Conservation (phyloP, 176 grass and related monocot genomes). For the Oryza longistaminata region DNA sequence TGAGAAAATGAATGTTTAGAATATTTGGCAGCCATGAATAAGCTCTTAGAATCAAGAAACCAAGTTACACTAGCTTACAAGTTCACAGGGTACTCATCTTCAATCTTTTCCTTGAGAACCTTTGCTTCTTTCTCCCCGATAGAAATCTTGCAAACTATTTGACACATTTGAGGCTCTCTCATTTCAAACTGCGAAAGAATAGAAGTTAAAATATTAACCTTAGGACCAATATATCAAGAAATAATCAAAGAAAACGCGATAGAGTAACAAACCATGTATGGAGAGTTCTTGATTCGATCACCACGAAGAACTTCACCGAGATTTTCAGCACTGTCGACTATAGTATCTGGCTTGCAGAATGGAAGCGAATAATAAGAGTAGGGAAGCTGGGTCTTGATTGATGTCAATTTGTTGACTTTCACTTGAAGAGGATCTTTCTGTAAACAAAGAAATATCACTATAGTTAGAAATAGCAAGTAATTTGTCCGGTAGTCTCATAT, state of each 20-base stretch:
- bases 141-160: slow-evolving; percentile 74
- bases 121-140: slow-evolving; percentile 72
- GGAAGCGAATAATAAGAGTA: slow-evolving; percentile 93
- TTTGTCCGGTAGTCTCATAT: background rate
- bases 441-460: slow-evolving; percentile 8
- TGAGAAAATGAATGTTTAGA: slow-evolving; percentile 19
- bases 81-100: slow-evolving; percentile 88
- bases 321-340: slow-evolving; percentile 86
- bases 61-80: slow-evolving; percentile 48
- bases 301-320: slow-evolving; percentile 90
- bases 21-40: background rate
- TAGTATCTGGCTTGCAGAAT: slow-evolving; percentile 70
- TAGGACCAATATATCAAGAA: slow-evolving; percentile 12
- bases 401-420: slow-evolving; percentile 90
- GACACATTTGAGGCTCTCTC: slow-evolving; percentile 83
- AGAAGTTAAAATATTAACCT: slow-evolving; percentile 9
- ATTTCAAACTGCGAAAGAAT: slow-evolving; percentile 76
- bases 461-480: background rate
- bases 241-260: slow-evolving; percentile 9
- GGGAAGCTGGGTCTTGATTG: slow-evolving; percentile 88
- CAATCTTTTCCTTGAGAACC: slow-evolving; percentile 85
- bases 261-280: slow-evolving; percentile 59
- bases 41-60: slow-evolving; percentile 1
- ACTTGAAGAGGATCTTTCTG: slow-evolving; percentile 70
- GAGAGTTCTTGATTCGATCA: slow-evolving; percentile 87